Evolutionary conservation across 139 green algal genomes (phyloP), one percentile per base, ranked within the genome.

Genomic region (Picochlorum costavermella): DNA sequence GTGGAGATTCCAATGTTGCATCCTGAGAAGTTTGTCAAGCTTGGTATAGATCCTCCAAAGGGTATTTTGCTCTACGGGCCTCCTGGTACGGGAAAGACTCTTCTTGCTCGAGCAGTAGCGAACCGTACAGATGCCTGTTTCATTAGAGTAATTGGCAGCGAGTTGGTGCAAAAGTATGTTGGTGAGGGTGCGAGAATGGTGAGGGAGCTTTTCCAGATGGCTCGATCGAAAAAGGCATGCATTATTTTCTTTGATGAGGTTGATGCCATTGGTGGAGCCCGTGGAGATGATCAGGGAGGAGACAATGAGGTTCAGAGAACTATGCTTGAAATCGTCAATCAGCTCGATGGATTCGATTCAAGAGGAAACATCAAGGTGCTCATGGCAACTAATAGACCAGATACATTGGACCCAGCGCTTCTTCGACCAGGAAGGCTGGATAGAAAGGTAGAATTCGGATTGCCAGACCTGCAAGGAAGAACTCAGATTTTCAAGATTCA

Each of bases 251-350:
- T 98, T 63, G 92, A 98, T 61, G 92, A 98, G 83, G 81, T 96
- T 30, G 92, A 98, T 69, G 93, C 93, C 50, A 98, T 98, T 56
- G 93, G 93, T 26, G 93, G 93, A 26, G 93, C 92, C 14, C 88
- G 93, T 37, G 95, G 94, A 69, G 92, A 98, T 61, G 92, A 98
- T 67, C 85, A 86, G 20, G 88, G 86, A 8, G 93, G 94, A 29
- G 94, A 99, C 83, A 99, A 97, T 79, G 94, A 99, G 81, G 94
- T 99, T 75, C 93, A 99, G 82, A 84, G 93, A 31, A 98, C 94
- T 6, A 98, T 99, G 93, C 80, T 99, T 53, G 93, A 98, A 80
- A 98, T 99, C 43, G 92, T 99, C 5, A 99, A 99, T 78, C 94
- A 99, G 86, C 85, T 99, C 25, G 94, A 98, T 56, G 92, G 94